Evolutionary conservation across 805 yeast genomes (phyloP).

Genomic region (Schwanniomyces yamadae): DNA sequence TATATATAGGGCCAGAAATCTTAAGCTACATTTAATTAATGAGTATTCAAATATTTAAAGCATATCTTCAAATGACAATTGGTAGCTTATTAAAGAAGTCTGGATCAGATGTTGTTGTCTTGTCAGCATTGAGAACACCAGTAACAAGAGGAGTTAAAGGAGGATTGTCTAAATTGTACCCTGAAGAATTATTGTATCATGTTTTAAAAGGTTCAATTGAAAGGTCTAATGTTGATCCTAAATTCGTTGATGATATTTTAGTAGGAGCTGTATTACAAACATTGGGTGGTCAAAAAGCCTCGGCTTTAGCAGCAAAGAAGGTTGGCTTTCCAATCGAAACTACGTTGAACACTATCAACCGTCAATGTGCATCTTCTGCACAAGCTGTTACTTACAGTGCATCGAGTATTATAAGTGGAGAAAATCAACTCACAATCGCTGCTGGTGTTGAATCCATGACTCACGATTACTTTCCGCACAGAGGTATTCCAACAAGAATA

Average conservation of each 20-base stretch:
- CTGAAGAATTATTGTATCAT: conserved; percentile 33
- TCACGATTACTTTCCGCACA: conserved; percentile 37
- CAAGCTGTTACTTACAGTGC: conserved; percentile 36
- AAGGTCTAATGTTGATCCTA: conserved; percentile 21
- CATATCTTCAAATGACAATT: too few relatives aligned
- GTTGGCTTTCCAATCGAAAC: conserved; percentile 33
- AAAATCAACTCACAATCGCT: conserved; percentile 31
- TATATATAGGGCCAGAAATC: too few relatives aligned
- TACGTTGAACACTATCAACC: conserved; percentile 34
- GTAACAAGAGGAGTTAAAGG: conserved; percentile 36
- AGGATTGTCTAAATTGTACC: conserved; percentile 32
- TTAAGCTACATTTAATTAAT: too few relatives aligned
- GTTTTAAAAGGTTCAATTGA: conserved; percentile 28
- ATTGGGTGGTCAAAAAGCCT: conserved; percentile 38
- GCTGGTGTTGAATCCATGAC: conserved; percentile 47
- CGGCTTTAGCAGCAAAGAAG: conserved; percentile 33
- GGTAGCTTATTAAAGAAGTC: conserved; percentile 18
- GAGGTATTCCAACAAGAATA: conserved; percentile 36
- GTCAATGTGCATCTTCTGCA: conserved; percentile 42
- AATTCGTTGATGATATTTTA: conserved; percentile 31
- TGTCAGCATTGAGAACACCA: conserved; percentile 36
- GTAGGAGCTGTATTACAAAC: conserved; percentile 39
- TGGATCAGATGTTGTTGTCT: conserved; percentile 32
- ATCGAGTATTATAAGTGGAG: conserved; percentile 27
- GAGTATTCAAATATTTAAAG: too few relatives aligned